Conservation (phyloP, 495 filamentous ascomycete species). For the Apiosordaria backusii region DNA sequence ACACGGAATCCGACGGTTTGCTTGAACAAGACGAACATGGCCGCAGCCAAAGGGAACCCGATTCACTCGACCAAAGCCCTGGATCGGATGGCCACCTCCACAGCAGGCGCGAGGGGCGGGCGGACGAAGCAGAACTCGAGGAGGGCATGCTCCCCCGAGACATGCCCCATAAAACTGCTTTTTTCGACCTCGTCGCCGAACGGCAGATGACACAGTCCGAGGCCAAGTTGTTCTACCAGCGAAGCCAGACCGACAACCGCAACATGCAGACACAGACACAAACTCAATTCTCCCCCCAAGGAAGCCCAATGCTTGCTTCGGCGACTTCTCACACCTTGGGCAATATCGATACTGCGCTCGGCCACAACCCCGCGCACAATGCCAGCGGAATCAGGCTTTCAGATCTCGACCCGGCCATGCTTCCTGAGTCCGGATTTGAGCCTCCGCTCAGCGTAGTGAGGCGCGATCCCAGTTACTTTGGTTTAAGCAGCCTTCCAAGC, state of each 20-base stretch:
- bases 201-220: slow-evolving; percentile 88
- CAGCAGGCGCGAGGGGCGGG: background rate
- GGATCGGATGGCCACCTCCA: slow-evolving; percentile 18
- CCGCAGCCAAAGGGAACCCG: background rate
- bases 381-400: slow-evolving; percentile 14
- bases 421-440: slow-evolving; percentile 15
- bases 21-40: slow-evolving; percentile 16
- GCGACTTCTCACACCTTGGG: slow-evolving; percentile 31
- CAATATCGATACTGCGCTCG: slow-evolving; percentile 21
- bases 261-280: slow-evolving; percentile 42
- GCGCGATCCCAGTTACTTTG: slow-evolving; percentile 20
- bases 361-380: slow-evolving; percentile 9
- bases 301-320: slow-evolving; percentile 48
- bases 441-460: slow-evolving; percentile 5
- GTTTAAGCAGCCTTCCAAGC: slow-evolving; percentile 14
- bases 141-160: slow-evolving; percentile 69
- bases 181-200: slow-evolving; percentile 83
- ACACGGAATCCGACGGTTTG: slow-evolving; percentile 30
- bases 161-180: slow-evolving; percentile 72
- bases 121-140: slow-evolving; percentile 26
- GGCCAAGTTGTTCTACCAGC: slow-evolving; percentile 91
- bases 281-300: slow-evolving; percentile 33
- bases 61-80: slow-evolving; percentile 3
- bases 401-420: slow-evolving; percentile 15
- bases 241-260: slow-evolving; percentile 64